Evolutionary conservation across 129 eudicot genomes (phyloP).

Genomic region (Lactuca saligna): DNA sequence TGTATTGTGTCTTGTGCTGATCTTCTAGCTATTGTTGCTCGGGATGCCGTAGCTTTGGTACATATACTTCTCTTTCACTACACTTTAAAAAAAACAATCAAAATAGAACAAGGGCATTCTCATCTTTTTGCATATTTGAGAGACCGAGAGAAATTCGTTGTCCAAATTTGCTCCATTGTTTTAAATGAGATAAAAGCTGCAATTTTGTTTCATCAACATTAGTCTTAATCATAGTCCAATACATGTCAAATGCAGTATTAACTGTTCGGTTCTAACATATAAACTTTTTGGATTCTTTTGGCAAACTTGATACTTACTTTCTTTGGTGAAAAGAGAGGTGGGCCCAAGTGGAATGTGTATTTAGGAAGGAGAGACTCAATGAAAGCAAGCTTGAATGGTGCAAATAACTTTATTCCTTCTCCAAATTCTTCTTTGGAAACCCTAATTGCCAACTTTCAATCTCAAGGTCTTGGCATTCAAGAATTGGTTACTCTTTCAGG

Average conservation of each 20-base stretch:
- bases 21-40: slow-evolving; percentile 67
- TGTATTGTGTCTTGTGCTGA: slow-evolving; percentile 66
- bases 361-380: slow-evolving; percentile 66
- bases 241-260: no score
- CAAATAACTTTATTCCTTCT: slow-evolving; percentile 55
- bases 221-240: no score
- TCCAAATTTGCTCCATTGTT: no score
- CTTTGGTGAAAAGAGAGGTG: slow-evolving; percentile 49
- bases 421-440: slow-evolving; percentile 54
- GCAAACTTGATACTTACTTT: neutral
- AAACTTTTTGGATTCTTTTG: neutral
- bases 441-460: slow-evolving; percentile 49
- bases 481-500: slow-evolving; percentile 75
- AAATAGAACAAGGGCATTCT: neutral
- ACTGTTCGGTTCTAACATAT: neutral
- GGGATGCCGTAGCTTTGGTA: slow-evolving; percentile 56
- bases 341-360: slow-evolving; percentile 56
- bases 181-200: no score
- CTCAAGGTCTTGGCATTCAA: slow-evolving; percentile 53
- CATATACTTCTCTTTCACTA: neutral
- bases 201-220: no score
- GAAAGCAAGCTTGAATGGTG: slow-evolving; percentile 57
- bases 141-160: no score
- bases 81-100: neutral
- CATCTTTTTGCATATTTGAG: neutral